Evolutionary conservation across 2,329 filamentous ascomycete genomes (phyloP).

Genomic region (Colletotrichum limetticola): DNA sequence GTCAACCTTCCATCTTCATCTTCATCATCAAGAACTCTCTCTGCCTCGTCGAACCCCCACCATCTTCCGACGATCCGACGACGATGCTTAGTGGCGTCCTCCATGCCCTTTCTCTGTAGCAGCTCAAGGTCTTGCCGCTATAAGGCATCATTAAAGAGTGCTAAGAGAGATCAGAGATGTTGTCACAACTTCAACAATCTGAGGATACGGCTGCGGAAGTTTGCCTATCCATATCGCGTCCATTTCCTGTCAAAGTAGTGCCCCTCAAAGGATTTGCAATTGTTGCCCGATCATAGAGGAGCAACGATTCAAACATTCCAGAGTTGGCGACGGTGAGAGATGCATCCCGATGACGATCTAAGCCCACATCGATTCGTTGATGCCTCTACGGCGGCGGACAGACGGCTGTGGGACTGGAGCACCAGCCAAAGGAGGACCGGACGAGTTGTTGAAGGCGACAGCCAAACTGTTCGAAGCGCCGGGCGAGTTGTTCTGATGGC

Average conservation of each 20-base stretch:
- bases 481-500: background rate
- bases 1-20: background rate
- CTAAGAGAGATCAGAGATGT: background rate
- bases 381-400: background rate
- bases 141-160: background rate
- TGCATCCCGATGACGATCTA: background rate
- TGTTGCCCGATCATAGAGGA: background rate
- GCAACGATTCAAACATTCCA: background rate
- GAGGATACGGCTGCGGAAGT: background rate
- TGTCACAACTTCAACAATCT: background rate
- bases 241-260: background rate
- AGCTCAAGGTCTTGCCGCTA: background rate
- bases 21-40: background rate
- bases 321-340: background rate
- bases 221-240: background rate
- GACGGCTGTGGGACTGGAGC: too few species aligned
- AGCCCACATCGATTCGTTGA: slow-evolving; percentile 22
- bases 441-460: too few species aligned
- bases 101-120: background rate
- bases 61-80: background rate
- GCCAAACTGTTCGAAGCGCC: too few species aligned
- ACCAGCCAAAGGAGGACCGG: too few species aligned
- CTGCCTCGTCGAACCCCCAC: background rate
- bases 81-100: background rate
- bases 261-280: background rate